phyloP scores from a whole-genome alignment of 1,284 basidiomycete species.

The Trichosporon faecale region DNA sequence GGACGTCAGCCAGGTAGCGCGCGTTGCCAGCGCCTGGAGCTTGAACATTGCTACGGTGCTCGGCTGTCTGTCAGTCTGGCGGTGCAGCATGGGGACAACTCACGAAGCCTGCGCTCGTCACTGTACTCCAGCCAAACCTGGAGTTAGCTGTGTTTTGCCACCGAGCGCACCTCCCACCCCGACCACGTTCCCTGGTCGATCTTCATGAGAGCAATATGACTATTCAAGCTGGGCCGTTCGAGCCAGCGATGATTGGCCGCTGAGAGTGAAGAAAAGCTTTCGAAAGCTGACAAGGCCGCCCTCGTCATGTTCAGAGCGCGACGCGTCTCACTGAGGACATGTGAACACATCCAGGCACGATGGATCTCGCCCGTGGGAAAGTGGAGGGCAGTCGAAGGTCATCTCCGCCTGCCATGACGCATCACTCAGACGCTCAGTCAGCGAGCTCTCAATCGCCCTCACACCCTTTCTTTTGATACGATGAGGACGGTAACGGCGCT shows the following conservation, averaged over 20 bases:
- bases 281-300: too few species aligned
- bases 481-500: slow-evolving; percentile 15
- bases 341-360: not conserved
- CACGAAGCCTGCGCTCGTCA: not conserved
- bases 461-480: not conserved
- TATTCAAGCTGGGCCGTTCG: not conserved
- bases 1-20: not conserved
- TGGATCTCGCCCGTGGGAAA: not conserved
- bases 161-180: not conserved
- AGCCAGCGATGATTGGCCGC: too few species aligned
- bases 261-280: not conserved
- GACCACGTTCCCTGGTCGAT: not conserved
- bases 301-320: too few species aligned
- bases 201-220: not conserved
- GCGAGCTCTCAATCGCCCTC: too few species aligned
- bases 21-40: not conserved
- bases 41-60: not conserved
- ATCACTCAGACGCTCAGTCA: not conserved
- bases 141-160: not conserved
- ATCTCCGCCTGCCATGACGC: not conserved
- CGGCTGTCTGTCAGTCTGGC: not conserved
- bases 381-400: not conserved
- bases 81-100: not conserved
- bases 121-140: not conserved
- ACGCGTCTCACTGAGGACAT: not conserved